Evolutionary conservation across 1,139 yeast genomes (phyloP).

Genomic region (Diutina scorzettiae): DNA sequence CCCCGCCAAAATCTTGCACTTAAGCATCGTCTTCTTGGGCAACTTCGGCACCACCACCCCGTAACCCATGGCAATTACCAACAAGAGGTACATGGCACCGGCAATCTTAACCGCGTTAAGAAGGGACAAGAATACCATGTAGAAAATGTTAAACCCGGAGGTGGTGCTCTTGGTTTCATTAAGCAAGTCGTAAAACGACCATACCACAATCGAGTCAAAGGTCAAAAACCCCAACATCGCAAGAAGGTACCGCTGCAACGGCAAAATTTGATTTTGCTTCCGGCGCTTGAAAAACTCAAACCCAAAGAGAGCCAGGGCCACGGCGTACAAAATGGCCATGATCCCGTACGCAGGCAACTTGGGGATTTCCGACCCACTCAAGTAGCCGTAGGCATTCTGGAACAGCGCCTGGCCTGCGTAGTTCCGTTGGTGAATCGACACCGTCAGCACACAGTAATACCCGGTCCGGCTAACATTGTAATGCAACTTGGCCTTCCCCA

Average conservation of each 20-base stretch:
- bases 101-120: slow-evolving; percentile 75
- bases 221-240: slow-evolving; percentile 79
- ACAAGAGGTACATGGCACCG: slow-evolving; percentile 75
- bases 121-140: slow-evolving; percentile 66
- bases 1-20: slow-evolving; percentile 66
- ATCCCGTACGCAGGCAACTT: slow-evolving; percentile 84
- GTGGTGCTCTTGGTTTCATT: slow-evolving; percentile 46
- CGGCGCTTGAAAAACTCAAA: slow-evolving; percentile 82
- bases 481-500: slow-evolving; percentile 48
- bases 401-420: slow-evolving; percentile 62
- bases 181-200: slow-evolving; percentile 84
- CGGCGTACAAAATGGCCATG: slow-evolving; percentile 71
- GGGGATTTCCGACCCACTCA: slow-evolving; percentile 86
- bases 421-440: slow-evolving; percentile 22
- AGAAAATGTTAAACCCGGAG: slow-evolving; percentile 20
- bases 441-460: slow-evolving; percentile 81
- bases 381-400: slow-evolving; percentile 83
- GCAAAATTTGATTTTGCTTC: slow-evolving; percentile 62
- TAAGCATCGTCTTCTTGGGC: slow-evolving; percentile 64
- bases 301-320: slow-evolving; percentile 69
- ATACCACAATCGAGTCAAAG: slow-evolving; percentile 72
- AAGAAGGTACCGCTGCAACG: slow-evolving; percentile 81
- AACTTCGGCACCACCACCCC: slow-evolving; percentile 86
- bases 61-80: slow-evolving; percentile 83
- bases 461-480: slow-evolving; percentile 70